Base-by-base conservation (phyloP, 176 grass and related monocot species). In the Juncus inflexus region DNA sequence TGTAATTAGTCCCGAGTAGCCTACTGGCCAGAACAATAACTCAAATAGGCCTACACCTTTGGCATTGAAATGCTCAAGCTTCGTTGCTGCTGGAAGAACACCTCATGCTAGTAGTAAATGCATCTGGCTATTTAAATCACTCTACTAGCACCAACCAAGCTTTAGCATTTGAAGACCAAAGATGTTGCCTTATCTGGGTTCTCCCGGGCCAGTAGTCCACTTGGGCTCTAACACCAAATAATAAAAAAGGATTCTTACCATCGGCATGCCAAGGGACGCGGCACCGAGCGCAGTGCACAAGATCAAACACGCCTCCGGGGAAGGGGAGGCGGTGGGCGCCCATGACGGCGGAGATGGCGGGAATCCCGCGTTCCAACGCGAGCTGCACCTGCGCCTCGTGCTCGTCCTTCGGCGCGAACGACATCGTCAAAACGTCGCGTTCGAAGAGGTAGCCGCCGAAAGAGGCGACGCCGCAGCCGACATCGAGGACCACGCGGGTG, bases 371-470 rank as follows among this genome's bases (percentile, higher is more conserved):
- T 73, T 91, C 94, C 4, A 99, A 77, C 64, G 94, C 94, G 65
- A 99, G 76, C 65, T 99, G 94, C 70, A 99, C 77, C 67, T 86
- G 94, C 40, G 94, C 94, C 80, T 89, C 88, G 76, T 97, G 94
- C 79, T 91, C 94, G 75, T 97, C 94, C 53, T 97, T 97, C 9
- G 94, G 94, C 41, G 87, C 94, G 72, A 97, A 97, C 2, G 94
- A 97, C 85, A 97, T 75, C 35, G 94, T 58, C 60, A 82, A 66
- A 62, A 80, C 94, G 57, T 75, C 80, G 63, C 85, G 86, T 36
- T 97, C 94, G 67, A 91, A 97, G 56, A 97, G 82, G 77, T 89
- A 97, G 2, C 88, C 94, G 40, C 94, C 87, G 67, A 97, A 91
- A 87, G 87, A 91, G 12, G 94, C 94, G 9, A 97, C 94, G 50